phyloP scores from a whole-genome alignment of 139 green algal species.

The Coccomyxa sp. region DNA sequence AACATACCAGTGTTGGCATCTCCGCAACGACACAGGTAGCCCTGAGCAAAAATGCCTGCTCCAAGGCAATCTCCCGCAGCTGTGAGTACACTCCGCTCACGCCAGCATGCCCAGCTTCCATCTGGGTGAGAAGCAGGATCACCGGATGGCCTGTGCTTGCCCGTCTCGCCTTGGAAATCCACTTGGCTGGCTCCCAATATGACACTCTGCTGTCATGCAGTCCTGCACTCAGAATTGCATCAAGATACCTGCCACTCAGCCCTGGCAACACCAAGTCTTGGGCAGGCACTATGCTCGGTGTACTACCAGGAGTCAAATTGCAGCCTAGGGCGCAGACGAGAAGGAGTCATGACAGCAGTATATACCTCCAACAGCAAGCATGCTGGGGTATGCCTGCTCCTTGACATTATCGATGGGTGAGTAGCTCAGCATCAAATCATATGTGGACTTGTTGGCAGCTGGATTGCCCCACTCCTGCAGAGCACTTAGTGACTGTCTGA shows the following conservation, averaged over 20 bases:
- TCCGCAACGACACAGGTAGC: no score
- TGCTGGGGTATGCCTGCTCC: constrained; percentile 68
- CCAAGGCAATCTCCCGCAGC: no score
- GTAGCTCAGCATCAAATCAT: constrained; percentile 88
- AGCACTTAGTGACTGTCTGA: neutral
- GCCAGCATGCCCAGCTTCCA: no score
- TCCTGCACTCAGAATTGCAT: constrained; percentile 26
- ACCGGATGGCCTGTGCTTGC: no score
- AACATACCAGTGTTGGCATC: no score
- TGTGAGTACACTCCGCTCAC: no score
- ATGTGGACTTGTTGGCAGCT: constrained; percentile 40
- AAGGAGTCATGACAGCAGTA: neutral
- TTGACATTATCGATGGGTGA: constrained; percentile 86
- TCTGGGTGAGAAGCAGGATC: no score
- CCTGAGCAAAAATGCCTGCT: no score
- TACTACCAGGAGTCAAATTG: neutral
- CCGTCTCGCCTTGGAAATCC: constrained; percentile 75
- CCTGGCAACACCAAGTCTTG: neutral
- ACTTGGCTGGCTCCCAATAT: constrained; percentile 77
- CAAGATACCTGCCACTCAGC: neutral
- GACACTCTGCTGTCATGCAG: constrained; percentile 79
- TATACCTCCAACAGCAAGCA: constrained; percentile 63
- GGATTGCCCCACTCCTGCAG: constrained; percentile 62
- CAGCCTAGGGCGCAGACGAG: neutral
- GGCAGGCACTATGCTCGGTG: neutral